phyloP scores from a whole-genome alignment of 495 filamentous ascomycete genomes.

The Pyrenopolyporus hunteri region DNA sequence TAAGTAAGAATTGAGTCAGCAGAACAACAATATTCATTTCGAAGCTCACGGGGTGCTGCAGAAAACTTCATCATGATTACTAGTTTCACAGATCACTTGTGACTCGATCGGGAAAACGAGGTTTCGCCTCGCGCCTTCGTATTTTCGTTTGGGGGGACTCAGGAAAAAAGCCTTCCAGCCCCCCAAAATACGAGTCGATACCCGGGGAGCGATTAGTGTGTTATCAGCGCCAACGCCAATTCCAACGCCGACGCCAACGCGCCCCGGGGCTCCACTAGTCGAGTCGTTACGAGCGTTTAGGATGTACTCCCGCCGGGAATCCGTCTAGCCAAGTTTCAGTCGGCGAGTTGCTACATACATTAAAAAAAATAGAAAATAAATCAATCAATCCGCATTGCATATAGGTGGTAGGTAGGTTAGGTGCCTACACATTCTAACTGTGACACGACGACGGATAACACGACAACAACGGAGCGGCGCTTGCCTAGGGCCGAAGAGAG shows the following conservation, averaged over 20 bases:
- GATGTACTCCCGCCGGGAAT: slow-evolving; percentile 1
- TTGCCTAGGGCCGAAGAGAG: not conserved
- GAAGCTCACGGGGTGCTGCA: not conserved
- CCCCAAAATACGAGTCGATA: slow-evolving; percentile 26
- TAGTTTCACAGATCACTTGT: not conserved
- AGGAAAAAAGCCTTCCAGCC: not conserved
- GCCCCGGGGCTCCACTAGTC: not conserved
- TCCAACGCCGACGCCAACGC: slow-evolving; percentile 12
- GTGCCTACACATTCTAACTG: slow-evolving; percentile 12
- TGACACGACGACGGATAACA: slow-evolving; percentile 17
- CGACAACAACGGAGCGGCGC: not conserved
- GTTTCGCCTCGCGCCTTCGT: slow-evolving; percentile 23
- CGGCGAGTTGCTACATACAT: slow-evolving; percentile 36
- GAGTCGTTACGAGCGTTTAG: slow-evolving; percentile 1
- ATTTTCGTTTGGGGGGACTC: not conserved
- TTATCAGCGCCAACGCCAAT: slow-evolving; percentile 5
- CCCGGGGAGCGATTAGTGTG: no score
- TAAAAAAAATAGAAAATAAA: no score
- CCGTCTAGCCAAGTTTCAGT: slow-evolving; percentile 23
- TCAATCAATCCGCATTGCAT: slow-evolving; percentile 33
- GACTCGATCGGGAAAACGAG: slow-evolving; percentile 15
- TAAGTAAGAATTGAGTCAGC: no score
- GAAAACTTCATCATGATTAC: not conserved
- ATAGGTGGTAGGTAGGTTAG: no score
- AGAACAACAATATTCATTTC: not conserved